Conservation (phyloP, 1,284 basidiomycete species). For the Anthracocystis setariae region DNA sequence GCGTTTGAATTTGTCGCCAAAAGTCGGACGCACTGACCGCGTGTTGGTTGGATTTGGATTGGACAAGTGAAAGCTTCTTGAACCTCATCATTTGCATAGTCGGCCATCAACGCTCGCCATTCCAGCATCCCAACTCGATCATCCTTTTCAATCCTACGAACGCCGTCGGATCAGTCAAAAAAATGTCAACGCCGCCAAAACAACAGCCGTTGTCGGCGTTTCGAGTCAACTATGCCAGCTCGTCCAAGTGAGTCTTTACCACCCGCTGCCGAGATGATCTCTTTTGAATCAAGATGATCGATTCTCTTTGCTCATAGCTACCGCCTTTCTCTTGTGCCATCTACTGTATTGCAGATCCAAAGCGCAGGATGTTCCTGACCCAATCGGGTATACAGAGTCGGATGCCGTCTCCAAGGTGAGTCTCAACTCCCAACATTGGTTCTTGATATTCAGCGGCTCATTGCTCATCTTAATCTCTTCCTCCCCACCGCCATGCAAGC, state of each 20-base stretch:
- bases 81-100: too few species aligned
- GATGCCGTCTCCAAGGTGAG: slow-evolving; percentile 42
- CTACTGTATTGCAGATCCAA: slow-evolving; percentile 22
- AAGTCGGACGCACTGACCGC: slow-evolving; percentile 35
- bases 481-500: too few species aligned
- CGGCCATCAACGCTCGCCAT: background rate
- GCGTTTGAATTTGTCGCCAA: slow-evolving; percentile 4
- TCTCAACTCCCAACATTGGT: too few species aligned
- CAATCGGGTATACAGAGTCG: slow-evolving; percentile 35
- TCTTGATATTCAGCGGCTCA: background rate
- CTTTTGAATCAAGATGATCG: too few species aligned
- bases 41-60: background rate
- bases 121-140: background rate
- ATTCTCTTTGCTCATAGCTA: background rate
- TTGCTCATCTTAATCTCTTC: background rate
- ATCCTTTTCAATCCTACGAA: background rate
- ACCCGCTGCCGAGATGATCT: background rate
- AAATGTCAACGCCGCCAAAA: slow-evolving; percentile 15
- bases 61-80: too few species aligned
- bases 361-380: slow-evolving; percentile 27
- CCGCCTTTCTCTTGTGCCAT: background rate
- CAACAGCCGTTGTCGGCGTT: slow-evolving; percentile 39
- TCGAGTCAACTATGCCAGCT: slow-evolving; percentile 41
- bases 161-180: too few species aligned
- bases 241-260: slow-evolving; percentile 30